A percentile compares a stretch with the other conserved stretches of the same genome.
These are phyloP conservation scores for Colletotrichum navitas DNA, from an alignment of 2,329 filamentous ascomycete genomes.

Conservation along the genomic window DNA sequence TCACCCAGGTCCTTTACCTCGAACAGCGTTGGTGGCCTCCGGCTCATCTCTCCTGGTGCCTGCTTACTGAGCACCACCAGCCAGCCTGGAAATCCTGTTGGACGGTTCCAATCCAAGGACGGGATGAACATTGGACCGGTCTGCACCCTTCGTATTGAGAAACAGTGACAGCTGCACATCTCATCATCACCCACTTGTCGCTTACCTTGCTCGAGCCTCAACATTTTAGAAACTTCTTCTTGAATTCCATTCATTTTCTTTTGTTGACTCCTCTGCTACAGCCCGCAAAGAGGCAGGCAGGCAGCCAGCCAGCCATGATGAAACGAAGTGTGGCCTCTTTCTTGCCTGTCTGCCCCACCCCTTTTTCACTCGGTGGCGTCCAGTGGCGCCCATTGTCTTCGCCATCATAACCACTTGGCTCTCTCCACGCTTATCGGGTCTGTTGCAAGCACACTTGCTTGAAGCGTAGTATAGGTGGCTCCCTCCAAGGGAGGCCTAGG, in stretches of 20 bases:
- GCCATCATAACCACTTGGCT: too few relatives aligned
- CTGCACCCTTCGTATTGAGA: not conserved
- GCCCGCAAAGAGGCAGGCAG: too few relatives aligned
- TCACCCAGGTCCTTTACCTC: too few relatives aligned
- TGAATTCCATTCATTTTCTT: not conserved
- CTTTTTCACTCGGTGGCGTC: not conserved
- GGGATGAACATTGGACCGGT: not conserved
- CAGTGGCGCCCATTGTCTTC: not conserved
- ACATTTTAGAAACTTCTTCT: too few relatives aligned
- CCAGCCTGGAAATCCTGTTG: too few relatives aligned
- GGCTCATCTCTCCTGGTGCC: too few relatives aligned
- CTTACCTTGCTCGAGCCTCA: not conserved
- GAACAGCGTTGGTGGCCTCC: too few relatives aligned
- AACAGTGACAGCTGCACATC: not conserved
- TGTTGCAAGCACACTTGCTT: too few relatives aligned
- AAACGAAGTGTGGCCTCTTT: not conserved
- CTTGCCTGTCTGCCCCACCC: not conserved
- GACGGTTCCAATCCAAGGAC: not conserved
- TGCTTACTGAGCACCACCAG: not conserved
- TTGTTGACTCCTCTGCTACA: not conserved
- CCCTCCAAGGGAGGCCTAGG: too few relatives aligned
- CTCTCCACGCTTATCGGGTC: too few relatives aligned
- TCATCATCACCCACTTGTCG: not conserved
- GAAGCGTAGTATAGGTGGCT: too few relatives aligned
- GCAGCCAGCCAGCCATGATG: too few relatives aligned